Evolutionary conservation across 2,329 filamentous ascomycete genomes (phyloP).

Genomic region (Epichloe gansuensis): DNA sequence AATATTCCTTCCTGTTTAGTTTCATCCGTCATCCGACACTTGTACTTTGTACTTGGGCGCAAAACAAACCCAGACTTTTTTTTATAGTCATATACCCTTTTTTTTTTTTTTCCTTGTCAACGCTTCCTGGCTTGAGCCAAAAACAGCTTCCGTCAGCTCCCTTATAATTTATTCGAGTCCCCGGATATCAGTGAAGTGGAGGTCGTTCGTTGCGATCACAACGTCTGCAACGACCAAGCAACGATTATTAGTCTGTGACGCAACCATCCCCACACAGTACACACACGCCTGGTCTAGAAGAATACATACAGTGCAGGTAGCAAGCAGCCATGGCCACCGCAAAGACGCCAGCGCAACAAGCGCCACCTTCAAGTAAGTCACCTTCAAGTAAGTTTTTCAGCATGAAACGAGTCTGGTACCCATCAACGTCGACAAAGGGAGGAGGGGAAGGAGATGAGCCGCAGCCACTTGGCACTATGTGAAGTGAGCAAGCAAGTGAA

Average conservation of each 20-base stretch:
- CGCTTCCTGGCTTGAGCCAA: no score
- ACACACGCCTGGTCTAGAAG: no score
- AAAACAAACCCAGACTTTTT: no score
- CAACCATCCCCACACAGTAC: neutral
- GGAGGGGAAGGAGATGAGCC: neutral
- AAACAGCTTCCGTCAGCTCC: no score
- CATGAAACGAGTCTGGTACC: neutral
- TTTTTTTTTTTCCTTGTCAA: no score
- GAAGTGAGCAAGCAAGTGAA: neutral
- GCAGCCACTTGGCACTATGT: neutral
- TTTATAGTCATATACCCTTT: no score
- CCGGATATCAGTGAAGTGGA: no score
- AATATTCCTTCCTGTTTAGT: neutral
- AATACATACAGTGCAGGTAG: neutral
- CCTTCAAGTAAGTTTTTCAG: conserved; percentile 5
- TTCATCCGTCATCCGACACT: neutral
- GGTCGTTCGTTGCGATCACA: neutral
- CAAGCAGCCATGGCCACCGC: conserved; percentile 3
- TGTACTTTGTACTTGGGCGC: neutral
- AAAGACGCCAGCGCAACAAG: conserved; percentile 7
- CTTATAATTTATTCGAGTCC: no score
- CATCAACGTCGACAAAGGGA: no score
- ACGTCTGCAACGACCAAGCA: neutral
- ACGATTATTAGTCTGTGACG: neutral
- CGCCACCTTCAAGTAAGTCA: conserved; percentile 6